Evolutionary conservation across 2,329 filamentous ascomycete species (phyloP).

Genomic region (Bipolaris bicolor): DNA sequence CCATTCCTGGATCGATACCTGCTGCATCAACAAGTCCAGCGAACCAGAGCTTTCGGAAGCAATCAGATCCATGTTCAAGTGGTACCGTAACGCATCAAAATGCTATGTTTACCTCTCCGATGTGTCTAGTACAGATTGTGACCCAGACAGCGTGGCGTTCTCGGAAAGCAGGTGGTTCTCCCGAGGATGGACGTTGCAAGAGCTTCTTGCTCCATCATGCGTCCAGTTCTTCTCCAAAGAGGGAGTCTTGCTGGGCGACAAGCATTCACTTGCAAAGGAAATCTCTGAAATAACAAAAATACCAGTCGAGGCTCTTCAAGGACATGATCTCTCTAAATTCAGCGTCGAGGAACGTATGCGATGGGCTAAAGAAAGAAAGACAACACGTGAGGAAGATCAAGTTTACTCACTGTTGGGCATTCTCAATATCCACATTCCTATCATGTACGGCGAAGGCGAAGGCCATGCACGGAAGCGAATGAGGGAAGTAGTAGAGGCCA

Average conservation of each 20-base stretch:
- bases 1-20: conserved; percentile 1
- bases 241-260: conserved; percentile 12
- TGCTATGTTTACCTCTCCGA: conserved; percentile 4
- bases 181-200: conserved; percentile 10
- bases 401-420: conserved; percentile 2
- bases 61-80: conserved; percentile 1
- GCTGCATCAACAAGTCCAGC: conserved; percentile 2
- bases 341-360: conserved; percentile 20
- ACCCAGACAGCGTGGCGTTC: conserved; percentile 1
- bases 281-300: neutral
- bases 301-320: conserved; percentile 11
- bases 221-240: conserved; percentile 26
- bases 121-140: conserved; percentile 1
- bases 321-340: conserved; percentile 7
- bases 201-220: conserved; percentile 22
- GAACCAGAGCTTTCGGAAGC: neutral
- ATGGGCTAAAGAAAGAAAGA: conserved; percentile 22
- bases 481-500: neutral
- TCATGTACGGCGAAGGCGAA: neutral
- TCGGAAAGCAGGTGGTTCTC: conserved; percentile 17
- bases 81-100: neutral
- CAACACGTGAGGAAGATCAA: conserved; percentile 24
- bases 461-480: neutral
- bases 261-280: conserved; percentile 7
- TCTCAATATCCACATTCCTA: neutral